Base-by-base conservation (phyloP, 495 filamentous ascomycete genomes). In the Bacidia rubella region DNA sequence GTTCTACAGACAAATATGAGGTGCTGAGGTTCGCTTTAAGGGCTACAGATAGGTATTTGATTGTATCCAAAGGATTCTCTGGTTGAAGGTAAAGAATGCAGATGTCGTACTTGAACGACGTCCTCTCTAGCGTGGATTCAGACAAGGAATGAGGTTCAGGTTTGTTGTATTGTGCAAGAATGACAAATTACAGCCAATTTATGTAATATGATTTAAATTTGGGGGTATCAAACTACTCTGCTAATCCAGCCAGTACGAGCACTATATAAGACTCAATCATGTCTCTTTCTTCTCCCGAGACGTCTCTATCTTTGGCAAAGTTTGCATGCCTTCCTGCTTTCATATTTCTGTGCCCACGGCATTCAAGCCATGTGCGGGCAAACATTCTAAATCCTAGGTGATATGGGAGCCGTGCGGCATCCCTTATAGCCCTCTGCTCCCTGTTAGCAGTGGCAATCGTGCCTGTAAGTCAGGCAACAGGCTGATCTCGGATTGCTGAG, bases 11-110 rank as follows among this genome's bases (percentile, higher is more conserved):
- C 5, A 50, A 12, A 35, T 29, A 20, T 38, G 47, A 35, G 19
- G n/a, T 20, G 24, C 23, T 50, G 47, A 38, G 47, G 47, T 50
- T 50, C 47, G 47, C 47, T 50, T 50, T 50, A 38, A 11, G 11
- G 47, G 47, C 27, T 23, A 50, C 47, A 47, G 12, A 50, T n/a
- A 22, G 20, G 7, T 44, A 35, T 35, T n/a, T n/a, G n/a, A n/a
- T n/a, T n/a, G n/a, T n/a, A n/a, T n/a, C n/a, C n/a, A n/a, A n/a
- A n/a, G n/a, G n/a, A n/a, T n/a, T n/a, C n/a, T n/a, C n/a, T n/a
- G n/a, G n/a, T n/a, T n/a, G n/a, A n/a, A n/a, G n/a, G n/a, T n/a
- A n/a, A n/a, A n/a, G n/a, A n/a, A n/a, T n/a, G n/a, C n/a, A n/a
- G n/a, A n/a, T n/a, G n/a, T n/a, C n/a, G n/a, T n/a, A n/a, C n/a